Evolutionary conservation across 805 yeast species (phyloP), one percentile per base, ranked within the genome.

Genomic region (Wickerhamiella galacta): DNA sequence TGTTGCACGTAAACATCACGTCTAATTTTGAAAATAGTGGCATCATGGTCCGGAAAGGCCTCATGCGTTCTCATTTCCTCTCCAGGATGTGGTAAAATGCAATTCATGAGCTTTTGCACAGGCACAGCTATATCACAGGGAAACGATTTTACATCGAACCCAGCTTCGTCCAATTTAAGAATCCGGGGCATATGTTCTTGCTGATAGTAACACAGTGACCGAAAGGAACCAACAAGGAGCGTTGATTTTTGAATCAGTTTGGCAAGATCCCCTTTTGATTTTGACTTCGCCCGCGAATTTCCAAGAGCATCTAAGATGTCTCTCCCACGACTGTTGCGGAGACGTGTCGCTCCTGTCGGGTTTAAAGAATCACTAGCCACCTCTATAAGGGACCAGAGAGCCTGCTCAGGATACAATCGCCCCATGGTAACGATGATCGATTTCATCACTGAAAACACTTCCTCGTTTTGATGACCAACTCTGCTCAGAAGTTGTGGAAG

Each of bases 401-500:
- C 71, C 39, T 81, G 87, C 12, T 70, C 66, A 0, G 95, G 94
- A 49, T 82, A 90, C 16, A 67, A 61, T 20, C 57, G 54, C 0
- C 76, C 62, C 9, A 87, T 63, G 10, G 61, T 55, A 10, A 66
- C 56, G 8, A 85, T 57, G 16, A 87, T 68, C n/a, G 58, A 54
- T 33, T 66, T 53, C 11, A 90, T 61, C 15, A 73, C 53, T 2
- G 61, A 63, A 19, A 64, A 66, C 0, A 90, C 72, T 0, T 61
- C 58, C 2, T 55, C 53, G 40, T 76, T 73, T 1, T 65, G 57
- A 45, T 80, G 90, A 1, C 70, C 60, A 37, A 85, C 62, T 44
- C 96, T 64, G 0, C 95, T 82, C 4, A 87, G 57, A 22, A 90
- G 51, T 49, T 90, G 96, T 0, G 95, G 79, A 15, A 87, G 58